These are phyloP conservation scores for Tranzscheliella williamsii DNA, from an alignment of 1,284 basidiomycete species.

Conservation along the genomic window DNA sequence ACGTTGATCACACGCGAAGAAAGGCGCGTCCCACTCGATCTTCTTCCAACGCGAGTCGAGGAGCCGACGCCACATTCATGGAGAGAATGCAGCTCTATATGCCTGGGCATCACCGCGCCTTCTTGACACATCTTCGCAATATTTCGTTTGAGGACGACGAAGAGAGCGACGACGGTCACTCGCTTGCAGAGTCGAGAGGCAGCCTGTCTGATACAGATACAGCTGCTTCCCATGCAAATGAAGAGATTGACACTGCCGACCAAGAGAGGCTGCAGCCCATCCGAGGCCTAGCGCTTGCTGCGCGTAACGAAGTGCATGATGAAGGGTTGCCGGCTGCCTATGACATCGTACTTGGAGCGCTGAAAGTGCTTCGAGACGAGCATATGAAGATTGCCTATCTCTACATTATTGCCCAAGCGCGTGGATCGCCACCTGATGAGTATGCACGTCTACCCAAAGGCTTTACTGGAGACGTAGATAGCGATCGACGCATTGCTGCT, in stretches of 20 bases:
- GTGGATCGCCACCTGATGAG: slow-evolving; percentile 37
- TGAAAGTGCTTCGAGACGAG: slow-evolving; percentile 80
- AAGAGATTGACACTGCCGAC: neutral
- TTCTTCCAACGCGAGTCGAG: slow-evolving; percentile 3
- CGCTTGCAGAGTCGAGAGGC: neutral
- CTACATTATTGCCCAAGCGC: slow-evolving; percentile 67
- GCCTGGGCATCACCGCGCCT: slow-evolving; percentile 71
- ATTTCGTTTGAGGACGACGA: slow-evolving; percentile 33
- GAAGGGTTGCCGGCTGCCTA: slow-evolving; percentile 64
- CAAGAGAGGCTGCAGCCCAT: slow-evolving; percentile 36
- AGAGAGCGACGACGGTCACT: slow-evolving; percentile 4
- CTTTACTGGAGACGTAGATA: slow-evolving; percentile 24
- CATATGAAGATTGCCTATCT: slow-evolving; percentile 84
- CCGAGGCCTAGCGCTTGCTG: slow-evolving; percentile 42
- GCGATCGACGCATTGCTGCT: slow-evolving; percentile 12
- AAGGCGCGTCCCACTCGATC: slow-evolving; percentile 30
- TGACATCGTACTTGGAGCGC: slow-evolving; percentile 72
- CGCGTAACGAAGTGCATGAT: slow-evolving; percentile 22
- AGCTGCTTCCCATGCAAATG: neutral
- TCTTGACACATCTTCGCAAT: slow-evolving; percentile 74
- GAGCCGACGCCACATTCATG: slow-evolving; percentile 54
- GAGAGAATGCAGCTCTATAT: slow-evolving; percentile 50
- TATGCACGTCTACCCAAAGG: slow-evolving; percentile 38
- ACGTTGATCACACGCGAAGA: slow-evolving; percentile 69
- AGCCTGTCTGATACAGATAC: neutral